Evolutionary conservation across 805 yeast species (phyloP).

Genomic region (Yarrowia sp.): DNA sequence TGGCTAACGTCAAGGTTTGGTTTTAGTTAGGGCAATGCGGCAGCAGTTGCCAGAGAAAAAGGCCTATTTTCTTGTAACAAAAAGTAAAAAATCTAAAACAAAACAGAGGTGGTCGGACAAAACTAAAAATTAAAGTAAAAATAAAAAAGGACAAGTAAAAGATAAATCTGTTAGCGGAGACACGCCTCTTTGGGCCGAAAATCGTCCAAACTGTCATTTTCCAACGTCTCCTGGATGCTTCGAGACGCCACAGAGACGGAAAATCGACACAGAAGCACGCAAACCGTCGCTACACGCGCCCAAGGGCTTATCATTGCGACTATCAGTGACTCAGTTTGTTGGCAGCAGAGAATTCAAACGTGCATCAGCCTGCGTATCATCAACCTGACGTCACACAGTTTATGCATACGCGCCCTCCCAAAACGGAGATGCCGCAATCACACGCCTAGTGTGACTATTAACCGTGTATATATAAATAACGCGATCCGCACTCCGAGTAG

Average conservation of each 20-base stretch:
- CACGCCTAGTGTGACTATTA: neutral
- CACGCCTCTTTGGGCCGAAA: neutral
- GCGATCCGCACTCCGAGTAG: too few relatives aligned
- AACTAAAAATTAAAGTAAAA: neutral
- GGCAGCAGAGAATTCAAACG: neutral
- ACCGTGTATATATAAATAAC: neutral
- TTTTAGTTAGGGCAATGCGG: neutral
- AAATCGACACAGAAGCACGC: too few relatives aligned
- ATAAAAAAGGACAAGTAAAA: too few relatives aligned
- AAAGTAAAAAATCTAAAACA: neutral
- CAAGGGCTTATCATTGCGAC: neutral
- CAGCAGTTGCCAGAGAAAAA: neutral
- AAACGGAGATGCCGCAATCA: constrained; percentile 21
- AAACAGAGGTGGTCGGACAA: neutral
- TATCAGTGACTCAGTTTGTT: neutral
- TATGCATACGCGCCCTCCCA: constrained; percentile 24
- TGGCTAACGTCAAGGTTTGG: neutral
- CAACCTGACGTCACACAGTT: constrained; percentile 10
- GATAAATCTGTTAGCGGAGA: neutral
- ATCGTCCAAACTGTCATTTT: too few relatives aligned
- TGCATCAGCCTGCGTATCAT: neutral
- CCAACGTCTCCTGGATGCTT: too few relatives aligned
- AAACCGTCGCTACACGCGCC: too few relatives aligned
- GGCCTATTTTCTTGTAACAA: too few relatives aligned
- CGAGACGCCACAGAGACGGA: too few relatives aligned